Conservation (phyloP, 495 filamentous ascomycete species). For the Aspergillus steynii region DNA sequence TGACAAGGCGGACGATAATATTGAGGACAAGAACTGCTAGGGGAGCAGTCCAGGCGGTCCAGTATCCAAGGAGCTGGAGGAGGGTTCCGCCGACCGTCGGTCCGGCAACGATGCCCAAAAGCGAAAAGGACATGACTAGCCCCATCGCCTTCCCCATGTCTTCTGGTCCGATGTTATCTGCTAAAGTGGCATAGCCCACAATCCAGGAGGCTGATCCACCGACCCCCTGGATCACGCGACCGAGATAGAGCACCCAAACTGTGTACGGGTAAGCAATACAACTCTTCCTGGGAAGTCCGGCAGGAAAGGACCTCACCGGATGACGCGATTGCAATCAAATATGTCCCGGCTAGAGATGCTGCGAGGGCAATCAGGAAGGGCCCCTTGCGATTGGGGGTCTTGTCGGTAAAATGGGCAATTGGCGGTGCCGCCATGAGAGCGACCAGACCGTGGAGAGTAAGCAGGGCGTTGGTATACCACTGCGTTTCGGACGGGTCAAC, state of each 20-base stretch:
- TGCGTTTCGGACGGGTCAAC: conserved; percentile 24
- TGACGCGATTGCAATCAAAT: conserved; percentile 18
- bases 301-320: no score
- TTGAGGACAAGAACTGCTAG: conserved; percentile 9
- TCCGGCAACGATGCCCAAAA: conserved; percentile 25
- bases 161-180: conserved; percentile 30
- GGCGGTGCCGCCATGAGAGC: conserved; percentile 21
- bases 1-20: conserved; percentile 5
- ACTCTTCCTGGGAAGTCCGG: no score
- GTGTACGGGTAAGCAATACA: no score
- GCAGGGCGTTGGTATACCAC: conserved; percentile 16
- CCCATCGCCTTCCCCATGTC: conserved; percentile 32
- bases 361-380: conserved; percentile 21
- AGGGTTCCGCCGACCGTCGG: conserved; percentile 26
- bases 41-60: conserved; percentile 8
- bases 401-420: conserved; percentile 32
- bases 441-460: conserved; percentile 22
- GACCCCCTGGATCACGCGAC: conserved; percentile 15
- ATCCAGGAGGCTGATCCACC: conserved; percentile 31
- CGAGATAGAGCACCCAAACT: conserved; percentile 8
- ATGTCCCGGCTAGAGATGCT: conserved; percentile 21
- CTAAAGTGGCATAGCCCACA: conserved; percentile 31
- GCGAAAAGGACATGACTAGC: conserved; percentile 19
- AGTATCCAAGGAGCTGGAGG: conserved; percentile 18
- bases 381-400: conserved; percentile 17